Evolutionary conservation across 768 basidiomycete species (phyloP).

Genomic region (Cystobasidium onofrii): DNA sequence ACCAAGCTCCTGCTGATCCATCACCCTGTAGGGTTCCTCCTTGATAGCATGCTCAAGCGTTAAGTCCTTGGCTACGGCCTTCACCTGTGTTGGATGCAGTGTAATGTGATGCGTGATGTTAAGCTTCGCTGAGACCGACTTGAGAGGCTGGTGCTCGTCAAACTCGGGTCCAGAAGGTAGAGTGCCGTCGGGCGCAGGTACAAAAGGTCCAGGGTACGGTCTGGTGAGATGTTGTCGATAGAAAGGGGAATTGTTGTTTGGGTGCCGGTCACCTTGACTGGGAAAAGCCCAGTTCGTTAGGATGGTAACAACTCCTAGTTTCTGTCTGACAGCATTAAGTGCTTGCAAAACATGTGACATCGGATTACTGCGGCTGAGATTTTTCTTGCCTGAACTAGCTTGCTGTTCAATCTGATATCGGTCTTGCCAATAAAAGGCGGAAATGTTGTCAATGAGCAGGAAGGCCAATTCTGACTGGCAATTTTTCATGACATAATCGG

Average conservation of each 20-base stretch:
- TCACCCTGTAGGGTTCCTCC: constrained; percentile 10
- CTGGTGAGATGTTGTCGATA: constrained; percentile 31
- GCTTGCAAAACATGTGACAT: constrained; percentile 15
- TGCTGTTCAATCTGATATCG: constrained; percentile 22
- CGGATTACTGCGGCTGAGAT: neutral
- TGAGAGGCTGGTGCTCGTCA: constrained; percentile 14
- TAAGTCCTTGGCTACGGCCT: neutral
- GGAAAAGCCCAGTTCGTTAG: constrained; percentile 33
- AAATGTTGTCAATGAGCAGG: constrained; percentile 23
- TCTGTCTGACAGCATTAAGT: neutral
- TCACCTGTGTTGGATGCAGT: constrained; percentile 19
- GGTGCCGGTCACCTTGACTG: neutral
- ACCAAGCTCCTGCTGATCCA: constrained; percentile 25
- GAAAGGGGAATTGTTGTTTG: constrained; percentile 19
- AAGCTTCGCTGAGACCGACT: neutral
- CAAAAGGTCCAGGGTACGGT: constrained; percentile 32
- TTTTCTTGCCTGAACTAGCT: neutral
- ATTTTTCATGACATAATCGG: constrained; percentile 37
- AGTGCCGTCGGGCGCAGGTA: neutral
- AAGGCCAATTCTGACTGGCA: neutral
- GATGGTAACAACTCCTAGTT: constrained; percentile 8
- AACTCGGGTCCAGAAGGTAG: neutral
- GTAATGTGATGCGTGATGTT: constrained; percentile 33
- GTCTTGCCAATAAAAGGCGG: constrained; percentile 33
- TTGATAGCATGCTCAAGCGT: neutral